phyloP scores from a whole-genome alignment of 2,329 filamentous ascomycete species.

The Aspergillus ruber region DNA sequence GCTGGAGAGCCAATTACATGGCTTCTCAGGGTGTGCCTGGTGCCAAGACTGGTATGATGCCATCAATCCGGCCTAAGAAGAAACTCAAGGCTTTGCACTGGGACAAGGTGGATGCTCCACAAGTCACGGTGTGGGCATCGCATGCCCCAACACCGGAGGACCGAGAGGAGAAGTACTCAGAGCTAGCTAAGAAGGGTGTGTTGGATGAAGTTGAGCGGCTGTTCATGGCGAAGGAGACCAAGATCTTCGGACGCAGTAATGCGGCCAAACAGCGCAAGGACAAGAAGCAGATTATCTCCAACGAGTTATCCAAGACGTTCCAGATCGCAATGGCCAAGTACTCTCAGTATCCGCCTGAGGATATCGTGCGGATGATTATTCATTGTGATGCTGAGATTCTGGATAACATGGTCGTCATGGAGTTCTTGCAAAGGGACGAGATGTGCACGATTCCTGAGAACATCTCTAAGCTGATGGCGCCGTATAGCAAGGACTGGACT shows the following conservation, averaged over 20 bases:
- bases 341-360: slow-evolving; percentile 75
- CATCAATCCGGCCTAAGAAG: slow-evolving; percentile 88
- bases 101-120: slow-evolving; percentile 93
- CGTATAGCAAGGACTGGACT: slow-evolving; percentile 95
- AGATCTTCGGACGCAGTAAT: slow-evolving; percentile 64
- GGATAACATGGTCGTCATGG: slow-evolving; percentile 88
- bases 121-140: slow-evolving; percentile 86
- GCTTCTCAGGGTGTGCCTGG: slow-evolving; percentile 53
- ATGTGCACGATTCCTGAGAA: slow-evolving; percentile 90
- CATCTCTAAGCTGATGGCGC: slow-evolving; percentile 80
- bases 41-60: slow-evolving; percentile 59
- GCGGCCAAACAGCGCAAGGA: slow-evolving; percentile 70
- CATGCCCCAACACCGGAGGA: slow-evolving; percentile 80
- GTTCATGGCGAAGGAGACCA: slow-evolving; percentile 96
- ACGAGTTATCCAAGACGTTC: slow-evolving; percentile 81
- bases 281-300: slow-evolving; percentile 95
- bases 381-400: slow-evolving; percentile 87
- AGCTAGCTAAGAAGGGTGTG: slow-evolving; percentile 89
- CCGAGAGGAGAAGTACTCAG: slow-evolving; percentile 91
- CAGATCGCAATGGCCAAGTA: slow-evolving; percentile 94
- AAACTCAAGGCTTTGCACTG: slow-evolving; percentile 99
- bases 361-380: slow-evolving; percentile 86
- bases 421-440: slow-evolving; percentile 89
- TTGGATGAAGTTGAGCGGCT: slow-evolving; percentile 95
- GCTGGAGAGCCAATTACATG: slow-evolving; percentile 64